These are phyloP conservation scores for Hypoxylon sp. DNA, from an alignment of 2,329 filamentous ascomycete genomes.

Conservation along the genomic window DNA sequence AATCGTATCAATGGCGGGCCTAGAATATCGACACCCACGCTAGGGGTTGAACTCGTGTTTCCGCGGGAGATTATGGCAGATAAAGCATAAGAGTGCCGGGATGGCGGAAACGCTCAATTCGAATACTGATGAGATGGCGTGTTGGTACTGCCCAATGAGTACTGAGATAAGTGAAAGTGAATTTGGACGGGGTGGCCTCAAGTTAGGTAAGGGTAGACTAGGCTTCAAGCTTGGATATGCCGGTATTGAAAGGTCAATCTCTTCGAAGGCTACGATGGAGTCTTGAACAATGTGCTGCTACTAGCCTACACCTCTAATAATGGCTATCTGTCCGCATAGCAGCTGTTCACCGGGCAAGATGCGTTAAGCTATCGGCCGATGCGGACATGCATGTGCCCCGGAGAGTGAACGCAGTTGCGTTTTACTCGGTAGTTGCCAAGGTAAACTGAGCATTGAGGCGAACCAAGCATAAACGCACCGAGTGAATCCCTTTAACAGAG, in stretches of 20 bases:
- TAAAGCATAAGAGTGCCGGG: conserved; percentile 26
- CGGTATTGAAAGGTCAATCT: conserved; percentile 13
- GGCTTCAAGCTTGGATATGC: conserved; percentile 19
- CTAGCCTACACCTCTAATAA: not conserved
- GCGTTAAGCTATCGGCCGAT: not conserved
- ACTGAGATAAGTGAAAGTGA: conserved; percentile 10
- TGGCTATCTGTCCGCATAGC: conserved; percentile 1
- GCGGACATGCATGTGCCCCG: not conserved
- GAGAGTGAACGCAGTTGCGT: not conserved
- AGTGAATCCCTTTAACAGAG: conserved; percentile 10
- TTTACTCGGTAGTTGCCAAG: conserved; percentile 9
- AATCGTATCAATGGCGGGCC: conserved; percentile 37
- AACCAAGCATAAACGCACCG: conserved; percentile 1
- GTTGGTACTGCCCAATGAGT: conserved; percentile 18
- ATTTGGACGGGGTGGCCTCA: not conserved
- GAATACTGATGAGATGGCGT: conserved; percentile 16
- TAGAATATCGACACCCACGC: conserved; percentile 29
- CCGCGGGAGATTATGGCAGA: conserved; percentile 44
- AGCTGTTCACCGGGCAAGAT: not conserved
- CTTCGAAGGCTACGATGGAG: conserved; percentile 7
- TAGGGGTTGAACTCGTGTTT: conserved; percentile 36
- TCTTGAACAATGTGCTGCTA: conserved; percentile 4
- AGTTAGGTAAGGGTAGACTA: conserved; percentile 8
- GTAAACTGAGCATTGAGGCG: not conserved
- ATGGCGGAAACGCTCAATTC: conserved; percentile 33